Percentiles rank a stretch among this genome's conserved stretches.
Evolutionary conservation across 768 basidiomycete species (phyloP).

Genomic region (Suillus paluster): DNA sequence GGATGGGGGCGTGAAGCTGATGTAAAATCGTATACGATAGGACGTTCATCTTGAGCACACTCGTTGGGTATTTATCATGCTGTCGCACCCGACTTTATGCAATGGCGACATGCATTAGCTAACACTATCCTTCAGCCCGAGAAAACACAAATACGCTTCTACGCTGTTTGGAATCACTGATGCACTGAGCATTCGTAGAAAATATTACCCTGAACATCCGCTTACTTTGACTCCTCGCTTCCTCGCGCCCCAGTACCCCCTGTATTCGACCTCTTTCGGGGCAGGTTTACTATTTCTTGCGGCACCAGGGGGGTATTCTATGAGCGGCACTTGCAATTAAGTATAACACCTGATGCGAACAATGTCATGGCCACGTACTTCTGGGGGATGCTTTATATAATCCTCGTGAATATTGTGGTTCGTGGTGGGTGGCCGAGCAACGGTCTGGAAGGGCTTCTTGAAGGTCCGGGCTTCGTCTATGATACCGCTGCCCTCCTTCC

Average conservation of each 20-base stretch:
- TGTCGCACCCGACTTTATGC: background rate
- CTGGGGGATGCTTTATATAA: constrained; percentile 34
- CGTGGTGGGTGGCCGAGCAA: constrained; percentile 27
- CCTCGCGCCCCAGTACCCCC: constrained; percentile 25
- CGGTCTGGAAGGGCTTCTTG: constrained; percentile 35
- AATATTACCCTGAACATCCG: constrained; percentile 21
- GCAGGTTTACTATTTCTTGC: constrained; percentile 14
- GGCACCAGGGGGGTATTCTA: constrained; percentile 22
- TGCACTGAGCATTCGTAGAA: constrained; percentile 30
- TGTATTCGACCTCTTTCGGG: constrained; percentile 27
- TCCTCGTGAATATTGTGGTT: constrained; percentile 41
- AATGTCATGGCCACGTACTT: constrained; percentile 19
- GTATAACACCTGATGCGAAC: background rate
- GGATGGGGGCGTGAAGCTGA: constrained; percentile 37
- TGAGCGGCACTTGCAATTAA: background rate
- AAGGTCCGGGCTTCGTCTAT: constrained; percentile 22
- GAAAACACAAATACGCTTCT: background rate
- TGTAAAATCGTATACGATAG: constrained; percentile 25
- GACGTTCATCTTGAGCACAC: constrained; percentile 10
- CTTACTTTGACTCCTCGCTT: constrained; percentile 21
- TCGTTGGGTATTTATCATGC: constrained; percentile 22
- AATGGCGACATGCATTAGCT: too few relatives aligned
- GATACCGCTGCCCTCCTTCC: constrained; percentile 10
- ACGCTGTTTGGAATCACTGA: constrained; percentile 4
- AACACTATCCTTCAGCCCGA: background rate